A percentile compares a stretch with the other conserved stretches of the same genome.
Evolutionary conservation across 768 basidiomycete genomes (phyloP).

Genomic region (Auriscalpium orientale): DNA sequence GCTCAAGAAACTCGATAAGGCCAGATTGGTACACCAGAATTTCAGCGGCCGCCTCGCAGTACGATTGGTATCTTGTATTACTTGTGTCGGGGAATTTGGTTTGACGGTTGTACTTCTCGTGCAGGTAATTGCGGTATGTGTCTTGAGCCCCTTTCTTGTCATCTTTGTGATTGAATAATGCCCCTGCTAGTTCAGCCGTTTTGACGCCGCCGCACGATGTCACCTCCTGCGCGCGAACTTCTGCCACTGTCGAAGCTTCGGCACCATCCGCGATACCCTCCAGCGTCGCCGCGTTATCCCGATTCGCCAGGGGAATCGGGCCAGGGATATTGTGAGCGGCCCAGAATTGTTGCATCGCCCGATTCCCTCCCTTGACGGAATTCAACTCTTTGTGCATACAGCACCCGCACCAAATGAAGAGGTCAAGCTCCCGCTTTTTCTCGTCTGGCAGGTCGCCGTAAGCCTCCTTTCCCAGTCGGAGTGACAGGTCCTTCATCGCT

Average conservation of each 20-base stretch:
- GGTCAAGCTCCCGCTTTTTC: background rate
- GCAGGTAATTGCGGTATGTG: background rate
- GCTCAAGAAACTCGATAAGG: slow-evolving; percentile 16
- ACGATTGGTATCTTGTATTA: slow-evolving; percentile 18
- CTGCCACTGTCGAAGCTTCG: background rate
- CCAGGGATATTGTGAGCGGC: background rate
- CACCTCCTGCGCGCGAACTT: background rate
- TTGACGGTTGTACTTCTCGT: background rate
- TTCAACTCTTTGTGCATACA: slow-evolving; percentile 15
- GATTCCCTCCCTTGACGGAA: slow-evolving; percentile 8
- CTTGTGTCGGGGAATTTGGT: slow-evolving; percentile 18
- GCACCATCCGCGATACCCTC: slow-evolving; percentile 9
- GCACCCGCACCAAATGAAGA: slow-evolving; percentile 7
- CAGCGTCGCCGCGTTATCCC: slow-evolving; percentile 7
- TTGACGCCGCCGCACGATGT: background rate
- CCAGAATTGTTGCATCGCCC: slow-evolving; percentile 6
- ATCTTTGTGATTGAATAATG: background rate
- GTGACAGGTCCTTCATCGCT: background rate
- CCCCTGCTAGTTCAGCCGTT: background rate
- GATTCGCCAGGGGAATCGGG: slow-evolving; percentile 9
- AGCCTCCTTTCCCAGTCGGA: background rate
- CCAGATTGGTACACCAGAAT: slow-evolving; percentile 9
- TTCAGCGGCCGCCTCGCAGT: slow-evolving; percentile 14
- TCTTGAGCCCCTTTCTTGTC: background rate
- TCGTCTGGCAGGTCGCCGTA: background rate